Conservation (phyloP, 2,329 filamentous ascomycete genomes). For the Pseudocercospora ulei region DNA sequence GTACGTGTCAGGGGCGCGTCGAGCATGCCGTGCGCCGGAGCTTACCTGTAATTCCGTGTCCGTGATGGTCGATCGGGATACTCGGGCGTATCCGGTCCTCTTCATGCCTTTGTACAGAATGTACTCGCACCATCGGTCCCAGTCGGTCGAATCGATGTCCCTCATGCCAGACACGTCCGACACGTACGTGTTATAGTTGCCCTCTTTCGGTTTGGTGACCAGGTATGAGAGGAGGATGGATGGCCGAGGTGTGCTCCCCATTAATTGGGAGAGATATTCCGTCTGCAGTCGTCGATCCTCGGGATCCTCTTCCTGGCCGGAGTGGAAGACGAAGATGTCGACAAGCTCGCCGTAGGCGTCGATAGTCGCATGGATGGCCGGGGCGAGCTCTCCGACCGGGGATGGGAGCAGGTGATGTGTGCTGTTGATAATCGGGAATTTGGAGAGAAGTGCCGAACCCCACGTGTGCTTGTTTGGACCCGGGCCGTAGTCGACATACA, state of each 20-base stretch:
- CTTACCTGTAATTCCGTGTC: constrained; percentile 87
- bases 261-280: constrained; percentile 74
- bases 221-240: constrained; percentile 83
- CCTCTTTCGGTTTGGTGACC: constrained; percentile 77
- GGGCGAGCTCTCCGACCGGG: constrained; percentile 86
- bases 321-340: constrained; percentile 97
- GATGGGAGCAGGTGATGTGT: constrained; percentile 91
- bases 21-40: background rate
- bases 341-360: constrained; percentile 82
- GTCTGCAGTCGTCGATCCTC: constrained; percentile 83
- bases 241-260: constrained; percentile 72
- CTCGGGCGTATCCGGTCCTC: constrained; percentile 77
- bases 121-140: constrained; percentile 99
- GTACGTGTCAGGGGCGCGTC: constrained; percentile 11
- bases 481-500: constrained; percentile 97
- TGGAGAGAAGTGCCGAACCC: constrained; percentile 85
- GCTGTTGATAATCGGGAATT: constrained; percentile 94
- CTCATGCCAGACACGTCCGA: constrained; percentile 80
- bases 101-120: constrained; percentile 86
- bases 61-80: constrained; percentile 83
- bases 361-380: constrained; percentile 91
- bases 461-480: constrained; percentile 99
- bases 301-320: constrained; percentile 89
- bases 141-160: constrained; percentile 84
- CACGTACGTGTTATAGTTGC: constrained; percentile 96